Percentiles rank a stretch among this genome's conserved stretches.
phyloP scores from a whole-genome alignment of 2,329 filamentous ascomycete species.

The Pseudogymnoascus sp. region DNA sequence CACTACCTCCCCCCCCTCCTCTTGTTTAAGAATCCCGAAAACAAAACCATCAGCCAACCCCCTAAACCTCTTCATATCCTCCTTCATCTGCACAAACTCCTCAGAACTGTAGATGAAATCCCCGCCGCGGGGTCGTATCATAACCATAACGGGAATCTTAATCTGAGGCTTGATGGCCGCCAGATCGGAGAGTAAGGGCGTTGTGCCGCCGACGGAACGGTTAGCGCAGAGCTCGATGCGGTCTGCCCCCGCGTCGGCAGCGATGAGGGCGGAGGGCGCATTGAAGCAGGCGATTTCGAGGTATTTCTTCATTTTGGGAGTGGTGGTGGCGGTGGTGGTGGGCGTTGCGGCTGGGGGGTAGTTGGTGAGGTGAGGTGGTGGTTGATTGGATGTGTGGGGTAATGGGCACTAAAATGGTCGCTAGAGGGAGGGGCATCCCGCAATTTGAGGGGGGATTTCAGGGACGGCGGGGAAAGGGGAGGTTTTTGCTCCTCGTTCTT shows the following conservation, averaged over 20 bases:
- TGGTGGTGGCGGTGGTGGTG: neutral
- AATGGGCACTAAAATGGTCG: neutral
- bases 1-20: neutral
- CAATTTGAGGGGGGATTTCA: neutral
- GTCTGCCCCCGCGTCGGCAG: conserved; percentile 36
- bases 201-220: conserved; percentile 35
- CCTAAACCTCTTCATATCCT: conserved; percentile 31
- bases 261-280: conserved; percentile 34
- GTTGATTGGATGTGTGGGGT: neutral
- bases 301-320: neutral
- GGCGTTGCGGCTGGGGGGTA: neutral
- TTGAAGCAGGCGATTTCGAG: conserved; percentile 45
- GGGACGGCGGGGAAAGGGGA: neutral
- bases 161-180: neutral
- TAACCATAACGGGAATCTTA: conserved; percentile 40
- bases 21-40: conserved; percentile 38
- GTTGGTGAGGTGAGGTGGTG: neutral
- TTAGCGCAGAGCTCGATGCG: conserved; percentile 44
- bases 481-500: neutral
- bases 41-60: conserved; percentile 39
- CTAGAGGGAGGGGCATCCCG: neutral
- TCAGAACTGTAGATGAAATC: conserved; percentile 36
- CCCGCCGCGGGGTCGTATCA: conserved; percentile 43
- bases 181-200: conserved; percentile 28
- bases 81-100: conserved; percentile 39